Evolutionary conservation across 2,329 filamentous ascomycete species (phyloP), one percentile per base, ranked within the genome.

Genomic region (Fusarium graminum): DNA sequence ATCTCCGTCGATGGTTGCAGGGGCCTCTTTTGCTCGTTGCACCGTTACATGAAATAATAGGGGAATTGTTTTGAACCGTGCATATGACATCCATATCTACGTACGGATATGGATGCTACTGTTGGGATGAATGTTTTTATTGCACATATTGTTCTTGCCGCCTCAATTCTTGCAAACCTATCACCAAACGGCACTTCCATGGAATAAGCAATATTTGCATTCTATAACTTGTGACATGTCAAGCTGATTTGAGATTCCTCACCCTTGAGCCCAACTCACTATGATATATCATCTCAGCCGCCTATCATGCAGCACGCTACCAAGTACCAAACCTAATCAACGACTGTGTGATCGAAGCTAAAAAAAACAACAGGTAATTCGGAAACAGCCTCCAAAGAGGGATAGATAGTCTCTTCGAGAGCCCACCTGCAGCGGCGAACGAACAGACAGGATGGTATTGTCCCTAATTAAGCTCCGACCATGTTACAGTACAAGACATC

Each of bases 351-450:
- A 34, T 41, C 29, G 30, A 34, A 28, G 57, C 69, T 72, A 70
- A 68, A 71, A n/a, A n/a, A n/a, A n/a, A n/a, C n/a, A n/a, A 72
- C 64, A 68, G 59, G 49, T 41, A 52, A 52, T 44, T 66, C 58
- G 61, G 66, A 53, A 67, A 70, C 67, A 47, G 59, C 45, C 52
- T 57, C 57, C 38, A 45, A 63, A 44, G 57, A 14, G 29, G 58
- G 34, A 45, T 59, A 56, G 47, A 53, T 36, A n/a, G 40, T 49
- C 34, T 45, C 19, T 38, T n/a, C n/a, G 34, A 53, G 43, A 30
- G 10, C n/a, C 17, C 34, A 17, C 46, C 41, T 22, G 22, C 22
- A 22, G 22, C 22, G 22, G 22, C 22, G 22, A 22, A 22, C 22
- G 22, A 22, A 22, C 22, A 22, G 22, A 22, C 22, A 22, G 22